Base-by-base conservation (phyloP, 805 yeast genomes). In the Hermanozyma aechmeae region DNA sequence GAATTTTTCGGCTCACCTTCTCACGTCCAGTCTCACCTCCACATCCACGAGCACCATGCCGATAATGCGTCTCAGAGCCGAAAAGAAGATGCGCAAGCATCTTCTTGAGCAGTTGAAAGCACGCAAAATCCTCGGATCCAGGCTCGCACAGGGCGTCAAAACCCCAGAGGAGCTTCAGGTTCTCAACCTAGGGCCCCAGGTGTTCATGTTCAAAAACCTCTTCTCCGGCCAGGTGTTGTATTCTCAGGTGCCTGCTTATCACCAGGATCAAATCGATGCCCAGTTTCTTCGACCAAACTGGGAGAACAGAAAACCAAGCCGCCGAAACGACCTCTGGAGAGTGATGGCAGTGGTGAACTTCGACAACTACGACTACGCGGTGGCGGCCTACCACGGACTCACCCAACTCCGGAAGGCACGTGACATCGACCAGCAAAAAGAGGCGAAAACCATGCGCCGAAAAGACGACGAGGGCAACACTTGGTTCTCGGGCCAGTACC, bases 191-290 rank as follows among this genome's bases (percentile, higher is more conserved):
- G 93, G 84, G 3, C 95, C 96, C 7, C 87, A 80, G 47, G 80
- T 87, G 9, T 83, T 69, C 48, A 56, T 85, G 24, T 89, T 82
- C 64, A 73, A 92, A 50, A 86, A 87, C 61, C 56, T 84, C 27
- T 92, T 84, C 58, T 68, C 80, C 23, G 96, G 96, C 4, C 96
- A 87, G 61, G 93, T 86, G 13, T 56, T 84, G 8, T 87, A 85
- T 53, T 77, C 95, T 5, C 96, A 87, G 56, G 71, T 81, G 9
- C 92, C 95, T 23, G 77, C 59, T 30, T 69, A 37, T 58, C 71
- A 69, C 38, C 68, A 58, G 41, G 57, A 65, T 24, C 80, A 80
- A 51, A 75, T 83, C 37, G 71, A 76, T 35, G 65, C 59, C 37
- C 92, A 79, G 59, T 84, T 81, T 52, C 69, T 68, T 38, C 68